Evolutionary conservation across 176 grass and related monocot genomes (phyloP), one percentile per base, ranked within the genome.

Genomic region (Miscanthus lutarioriparius): DNA sequence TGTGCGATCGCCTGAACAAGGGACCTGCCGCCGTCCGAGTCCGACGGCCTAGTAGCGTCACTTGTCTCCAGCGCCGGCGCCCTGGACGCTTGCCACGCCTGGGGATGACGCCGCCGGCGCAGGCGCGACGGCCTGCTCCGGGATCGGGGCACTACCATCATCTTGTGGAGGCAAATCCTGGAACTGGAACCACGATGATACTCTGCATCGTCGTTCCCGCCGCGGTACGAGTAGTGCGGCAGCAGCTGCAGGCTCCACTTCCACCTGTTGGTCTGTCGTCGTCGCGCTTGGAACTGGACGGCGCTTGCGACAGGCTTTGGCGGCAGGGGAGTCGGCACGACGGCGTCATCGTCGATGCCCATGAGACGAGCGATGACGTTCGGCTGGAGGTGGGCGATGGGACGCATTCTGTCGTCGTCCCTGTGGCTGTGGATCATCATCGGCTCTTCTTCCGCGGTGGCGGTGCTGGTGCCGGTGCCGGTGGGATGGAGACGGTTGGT

Each of bases 341-440:
- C 1, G 76, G n/a, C 23, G 11, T 78, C 78, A 13, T 82, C 63
- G 80, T 95, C 89, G 35, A 98, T 86, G 85, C 96, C 96, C 93
- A 98, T 98, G 47, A 98, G 91, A 28, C 91, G 91, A 67, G 87
- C 93, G 74, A 93, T 82, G 13, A 95, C 85, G 71, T 78, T 89
- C 4, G 91, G 91, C 70, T 86, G 89, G 74, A 54, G 64, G 15
- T 53, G 91, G 39, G 77, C 82, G 63, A 80, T 2, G 53, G 44
- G 47, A 1, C 14, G 14, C 4, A 4, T 14, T 15, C 16, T 49
- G 48, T 17, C 48, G 49, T n/a, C 53, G 20, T 10, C 20, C 53
- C 20, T 68, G 83, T 82, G 72, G 10, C 77, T 54, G 84, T 80
- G 77, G 17, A 78, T 54, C 27, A 82, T 63, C 59, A 13, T 27